Percentiles rank a stretch among this genome's conserved stretches.
Conservation (phyloP, 805 yeast genomes). For the Pichia paraexigua region DNA sequence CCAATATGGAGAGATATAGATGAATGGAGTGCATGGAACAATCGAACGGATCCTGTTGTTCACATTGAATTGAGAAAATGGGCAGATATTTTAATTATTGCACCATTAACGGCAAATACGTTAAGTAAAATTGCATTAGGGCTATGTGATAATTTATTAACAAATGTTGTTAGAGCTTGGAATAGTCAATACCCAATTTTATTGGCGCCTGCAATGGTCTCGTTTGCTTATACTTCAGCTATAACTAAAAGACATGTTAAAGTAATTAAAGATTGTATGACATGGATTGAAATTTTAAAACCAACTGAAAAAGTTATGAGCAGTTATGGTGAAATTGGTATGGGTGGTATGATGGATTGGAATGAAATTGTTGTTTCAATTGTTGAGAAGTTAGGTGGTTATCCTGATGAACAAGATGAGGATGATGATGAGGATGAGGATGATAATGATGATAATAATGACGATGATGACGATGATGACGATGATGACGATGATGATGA, state of each 20-base stretch:
- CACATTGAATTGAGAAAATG: conserved; percentile 54
- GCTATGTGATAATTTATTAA: conserved; percentile 48
- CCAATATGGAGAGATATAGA: conserved; percentile 51
- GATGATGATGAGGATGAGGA: conserved; percentile 34
- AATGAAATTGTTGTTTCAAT: conserved; percentile 51
- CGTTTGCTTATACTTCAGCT: conserved; percentile 49
- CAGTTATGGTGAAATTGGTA: conserved; percentile 51
- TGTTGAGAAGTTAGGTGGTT: conserved; percentile 46
- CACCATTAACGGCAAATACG: conserved; percentile 53
- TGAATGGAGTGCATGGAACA: conserved; percentile 49
- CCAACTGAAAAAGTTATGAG: conserved; percentile 53
- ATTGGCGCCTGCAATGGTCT: conserved; percentile 55
- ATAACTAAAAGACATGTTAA: conserved; percentile 48
- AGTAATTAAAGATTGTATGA: conserved; percentile 50
- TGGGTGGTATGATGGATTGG: conserved; percentile 68
- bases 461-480: conserved; percentile 23
- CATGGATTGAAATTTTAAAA: conserved; percentile 51
- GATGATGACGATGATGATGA: conserved; percentile 22
- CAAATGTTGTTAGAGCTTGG: conserved; percentile 56
- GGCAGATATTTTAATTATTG: conserved; percentile 51
- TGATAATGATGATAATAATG: conserved; percentile 23
- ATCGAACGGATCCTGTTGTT: conserved; percentile 50
- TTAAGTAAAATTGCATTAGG: conserved; percentile 49
- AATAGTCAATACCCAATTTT: conserved; percentile 49
- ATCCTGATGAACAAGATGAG: conserved; percentile 44